These are phyloP conservation scores for Sugiyamaella japonica DNA, from an alignment of 1,139 yeast species.

Conservation along the genomic window DNA sequence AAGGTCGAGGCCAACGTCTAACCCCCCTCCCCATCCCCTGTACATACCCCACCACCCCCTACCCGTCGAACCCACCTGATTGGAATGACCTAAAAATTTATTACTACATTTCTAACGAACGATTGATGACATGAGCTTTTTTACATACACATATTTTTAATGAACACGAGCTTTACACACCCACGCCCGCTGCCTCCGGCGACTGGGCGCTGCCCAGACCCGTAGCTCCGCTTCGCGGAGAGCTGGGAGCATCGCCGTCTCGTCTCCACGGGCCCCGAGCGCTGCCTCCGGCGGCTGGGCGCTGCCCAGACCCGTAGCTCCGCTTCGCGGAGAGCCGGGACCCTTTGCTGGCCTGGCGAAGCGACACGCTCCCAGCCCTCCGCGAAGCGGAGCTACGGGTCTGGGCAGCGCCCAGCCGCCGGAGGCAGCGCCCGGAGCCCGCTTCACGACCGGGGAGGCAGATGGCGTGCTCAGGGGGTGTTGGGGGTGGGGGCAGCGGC, in stretches of 20 bases:
- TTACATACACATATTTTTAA: slow-evolving; percentile 15
- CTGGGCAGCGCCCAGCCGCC: slow-evolving; percentile 11
- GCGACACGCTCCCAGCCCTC: background rate
- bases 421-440: background rate
- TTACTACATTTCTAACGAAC: slow-evolving; percentile 13
- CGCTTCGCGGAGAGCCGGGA: background rate
- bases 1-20: slow-evolving; percentile 20
- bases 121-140: slow-evolving; percentile 18
- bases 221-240: background rate
- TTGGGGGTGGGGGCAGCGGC: too few relatives aligned
- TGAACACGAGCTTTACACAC: slow-evolving; percentile 5
- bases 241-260: background rate
- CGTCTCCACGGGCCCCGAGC: background rate
- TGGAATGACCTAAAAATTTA: slow-evolving; percentile 12
- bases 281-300: slow-evolving; percentile 13
- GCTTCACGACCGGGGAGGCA: background rate
- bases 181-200: slow-evolving; percentile 4
- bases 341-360: too few relatives aligned
- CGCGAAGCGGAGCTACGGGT: background rate
- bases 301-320: background rate
- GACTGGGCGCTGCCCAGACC: slow-evolving; percentile 7
- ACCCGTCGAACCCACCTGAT: background rate
- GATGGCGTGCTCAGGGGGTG: too few relatives aligned
- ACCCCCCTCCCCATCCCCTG: too few relatives aligned
- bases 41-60: background rate